These are phyloP conservation scores for Globisporangium polare DNA, from an alignment of 352 stramenopile genomes.

Conservation along the genomic window DNA sequence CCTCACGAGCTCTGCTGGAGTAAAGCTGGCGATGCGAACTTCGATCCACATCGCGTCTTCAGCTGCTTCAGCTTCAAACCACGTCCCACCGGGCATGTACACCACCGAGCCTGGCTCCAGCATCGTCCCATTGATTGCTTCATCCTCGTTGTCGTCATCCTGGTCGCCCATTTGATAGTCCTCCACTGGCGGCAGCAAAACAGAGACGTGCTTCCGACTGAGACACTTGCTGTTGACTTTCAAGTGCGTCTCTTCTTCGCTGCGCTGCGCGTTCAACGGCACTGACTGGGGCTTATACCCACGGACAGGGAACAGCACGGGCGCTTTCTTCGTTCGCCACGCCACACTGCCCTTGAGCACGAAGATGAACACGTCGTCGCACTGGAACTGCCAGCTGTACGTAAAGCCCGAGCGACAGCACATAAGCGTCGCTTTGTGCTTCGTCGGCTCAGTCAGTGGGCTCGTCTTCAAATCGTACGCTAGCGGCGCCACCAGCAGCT, in stretches of 20 bases:
- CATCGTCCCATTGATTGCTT: conserved; percentile 6
- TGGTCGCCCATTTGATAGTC: conserved; percentile 10
- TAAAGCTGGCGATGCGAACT: conserved; percentile 28
- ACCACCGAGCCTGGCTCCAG: conserved; percentile 36
- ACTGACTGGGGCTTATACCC: conserved; percentile 26
- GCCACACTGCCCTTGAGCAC: conserved; percentile 25
- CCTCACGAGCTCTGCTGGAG: conserved; percentile 19
- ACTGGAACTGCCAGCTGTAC: conserved; percentile 41
- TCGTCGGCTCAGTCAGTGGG: conserved; percentile 8
- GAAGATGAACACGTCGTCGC: conserved; percentile 35
- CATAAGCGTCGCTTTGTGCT: conserved; percentile 15
- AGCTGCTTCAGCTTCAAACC: conserved; percentile 30
- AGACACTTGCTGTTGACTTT: conserved; percentile 17
- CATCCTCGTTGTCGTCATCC: conserved; percentile 13
- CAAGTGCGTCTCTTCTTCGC: conserved; percentile 2
- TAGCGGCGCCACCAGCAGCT: conserved; percentile 24
- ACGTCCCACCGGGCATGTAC: conserved; percentile 51
- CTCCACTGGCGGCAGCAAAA: conserved; percentile 18
- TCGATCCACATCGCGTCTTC: conserved; percentile 37
- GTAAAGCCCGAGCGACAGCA: conserved; percentile 9
- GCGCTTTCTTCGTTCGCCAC: conserved; percentile 24
- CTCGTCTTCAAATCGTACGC: conserved; percentile 25
- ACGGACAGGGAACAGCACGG: conserved; percentile 20
- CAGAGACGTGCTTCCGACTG: neutral
- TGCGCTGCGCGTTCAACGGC: neutral